These are phyloP conservation scores for Didymella exigua DNA, from an alignment of 2,329 filamentous ascomycete genomes.

Conservation along the genomic window DNA sequence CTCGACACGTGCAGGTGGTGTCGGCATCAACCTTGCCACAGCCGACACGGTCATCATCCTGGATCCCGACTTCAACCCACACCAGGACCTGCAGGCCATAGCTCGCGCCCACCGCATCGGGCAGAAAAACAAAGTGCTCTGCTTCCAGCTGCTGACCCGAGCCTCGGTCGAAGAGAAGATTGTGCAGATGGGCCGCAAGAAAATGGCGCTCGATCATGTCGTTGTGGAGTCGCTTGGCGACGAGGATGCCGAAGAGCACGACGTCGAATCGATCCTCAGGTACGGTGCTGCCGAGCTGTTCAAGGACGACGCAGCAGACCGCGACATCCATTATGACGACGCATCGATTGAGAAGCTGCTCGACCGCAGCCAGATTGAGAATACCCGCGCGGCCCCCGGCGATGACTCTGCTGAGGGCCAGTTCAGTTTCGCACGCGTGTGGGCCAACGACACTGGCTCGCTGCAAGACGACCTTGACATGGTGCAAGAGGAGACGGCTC, in stretches of 20 bases:
- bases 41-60: constrained; percentile 98
- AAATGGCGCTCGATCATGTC: constrained; percentile 93
- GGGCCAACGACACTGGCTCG: constrained; percentile 78
- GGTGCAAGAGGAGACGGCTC: constrained; percentile 58
- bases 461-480: constrained; percentile 68
- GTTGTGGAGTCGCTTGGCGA: constrained; percentile 90
- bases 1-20: constrained; percentile 91
- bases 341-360: constrained; percentile 85
- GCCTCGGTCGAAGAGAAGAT: constrained; percentile 93
- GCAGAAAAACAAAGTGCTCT: constrained; percentile 92
- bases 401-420: constrained; percentile 74
- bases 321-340: constrained; percentile 80
- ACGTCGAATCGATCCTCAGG: constrained; percentile 85
- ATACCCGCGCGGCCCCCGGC: constrained; percentile 61
- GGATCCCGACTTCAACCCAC: constrained; percentile 96
- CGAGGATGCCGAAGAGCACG: constrained; percentile 77
- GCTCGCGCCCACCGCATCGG: constrained; percentile 95
- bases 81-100: constrained; percentile 95
- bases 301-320: constrained; percentile 70
- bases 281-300: constrained; percentile 89
- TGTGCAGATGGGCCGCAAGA: constrained; percentile 91
- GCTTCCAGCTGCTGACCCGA: constrained; percentile 92
- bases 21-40: constrained; percentile 96
- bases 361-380: constrained; percentile 82
- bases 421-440: constrained; percentile 89